Evolutionary conservation across 2,329 filamentous ascomycete species (phyloP).

Genomic region (Pseudogymnoascus sp.): DNA sequence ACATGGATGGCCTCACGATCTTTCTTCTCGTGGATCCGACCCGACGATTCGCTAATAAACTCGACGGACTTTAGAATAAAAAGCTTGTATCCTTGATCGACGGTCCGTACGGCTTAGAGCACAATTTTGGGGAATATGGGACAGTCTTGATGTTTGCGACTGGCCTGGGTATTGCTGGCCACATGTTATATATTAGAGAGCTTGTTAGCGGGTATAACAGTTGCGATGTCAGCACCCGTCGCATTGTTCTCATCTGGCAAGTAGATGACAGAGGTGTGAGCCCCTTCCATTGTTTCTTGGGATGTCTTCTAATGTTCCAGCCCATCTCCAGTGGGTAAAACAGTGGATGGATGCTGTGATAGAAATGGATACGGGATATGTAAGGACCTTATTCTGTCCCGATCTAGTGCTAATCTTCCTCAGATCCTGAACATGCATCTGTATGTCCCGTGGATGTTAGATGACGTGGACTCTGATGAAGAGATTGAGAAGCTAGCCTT

Average conservation of each 20-base stretch:
- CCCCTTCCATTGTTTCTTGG: neutral
- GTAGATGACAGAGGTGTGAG: neutral
- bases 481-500: neutral
- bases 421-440: neutral
- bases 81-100: slow-evolving; percentile 13
- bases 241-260: slow-evolving; percentile 17
- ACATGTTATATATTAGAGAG: slow-evolving; percentile 19
- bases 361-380: neutral
- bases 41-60: slow-evolving; percentile 13
- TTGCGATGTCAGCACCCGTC: slow-evolving; percentile 14
- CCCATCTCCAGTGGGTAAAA: neutral
- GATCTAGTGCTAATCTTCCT: neutral
- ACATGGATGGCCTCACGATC: slow-evolving; percentile 14
- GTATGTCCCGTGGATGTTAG: neutral
- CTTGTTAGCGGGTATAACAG: slow-evolving; percentile 19
- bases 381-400: neutral
- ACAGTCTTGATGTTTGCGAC: slow-evolving; percentile 17
- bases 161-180: slow-evolving; percentile 17
- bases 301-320: neutral
- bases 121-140: slow-evolving; percentile 15
- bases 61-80: slow-evolving; percentile 3
- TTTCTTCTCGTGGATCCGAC: slow-evolving; percentile 16
- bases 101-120: slow-evolving; percentile 12
- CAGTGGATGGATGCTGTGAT: neutral
- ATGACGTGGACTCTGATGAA: neutral